Conservation (phyloP, 202 grass and related monocot species). For the Digitaria exilis region DNA sequence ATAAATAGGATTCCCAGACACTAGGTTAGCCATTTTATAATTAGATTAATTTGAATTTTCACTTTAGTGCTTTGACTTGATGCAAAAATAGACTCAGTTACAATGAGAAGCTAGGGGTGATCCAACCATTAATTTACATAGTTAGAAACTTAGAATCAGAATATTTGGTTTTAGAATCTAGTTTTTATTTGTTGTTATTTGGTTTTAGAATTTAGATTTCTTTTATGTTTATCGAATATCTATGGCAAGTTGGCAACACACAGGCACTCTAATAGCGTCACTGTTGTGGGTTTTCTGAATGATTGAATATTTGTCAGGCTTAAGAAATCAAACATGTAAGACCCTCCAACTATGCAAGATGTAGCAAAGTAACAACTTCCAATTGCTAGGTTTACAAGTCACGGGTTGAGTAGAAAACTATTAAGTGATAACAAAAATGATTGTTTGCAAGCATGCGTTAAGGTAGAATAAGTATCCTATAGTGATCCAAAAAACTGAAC, state of each 20-base stretch:
- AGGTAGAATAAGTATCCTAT: neutral
- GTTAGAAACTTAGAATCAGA: neutral
- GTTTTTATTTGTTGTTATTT: no score
- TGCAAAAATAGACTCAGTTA: neutral
- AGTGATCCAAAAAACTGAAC: neutral
- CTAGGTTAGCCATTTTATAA: neutral
- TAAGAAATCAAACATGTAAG: neutral
- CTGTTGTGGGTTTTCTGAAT: neutral
- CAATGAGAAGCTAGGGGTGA: neutral
- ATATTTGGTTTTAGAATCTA: neutral
- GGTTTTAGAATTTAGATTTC: neutral
- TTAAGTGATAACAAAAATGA: neutral
- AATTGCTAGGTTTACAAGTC: neutral
- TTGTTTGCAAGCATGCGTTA: neutral
- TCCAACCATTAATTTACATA: neutral
- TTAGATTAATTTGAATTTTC: conserved; percentile 4
- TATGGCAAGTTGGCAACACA: no score
- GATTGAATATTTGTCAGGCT: neutral
- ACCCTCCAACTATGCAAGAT: neutral
- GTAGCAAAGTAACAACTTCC: conserved; percentile 4
- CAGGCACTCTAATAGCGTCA: neutral
- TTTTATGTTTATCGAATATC: neutral
- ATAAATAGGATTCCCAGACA: neutral
- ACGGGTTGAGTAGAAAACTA: neutral
- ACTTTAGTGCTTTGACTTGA: neutral